Evolutionary conservation across 768 basidiomycete genomes (phyloP), one percentile per base, ranked within the genome.

Genomic region (Lactarius psammicola): DNA sequence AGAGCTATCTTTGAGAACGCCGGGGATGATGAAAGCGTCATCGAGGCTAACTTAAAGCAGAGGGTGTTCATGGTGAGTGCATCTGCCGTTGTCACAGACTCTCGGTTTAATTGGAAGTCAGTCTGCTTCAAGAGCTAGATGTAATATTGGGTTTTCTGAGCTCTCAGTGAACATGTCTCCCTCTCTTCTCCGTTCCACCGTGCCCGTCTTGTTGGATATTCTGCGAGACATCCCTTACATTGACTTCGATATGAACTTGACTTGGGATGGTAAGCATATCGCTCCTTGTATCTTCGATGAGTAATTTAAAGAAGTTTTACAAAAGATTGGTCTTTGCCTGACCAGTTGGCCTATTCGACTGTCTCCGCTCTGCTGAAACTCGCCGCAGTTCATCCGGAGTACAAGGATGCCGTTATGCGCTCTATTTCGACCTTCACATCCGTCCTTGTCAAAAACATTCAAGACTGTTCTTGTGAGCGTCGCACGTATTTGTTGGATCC

Each of bases 81-180:
- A 59, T 28, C 15, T 34, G 15, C 38, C 31, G 34, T 59, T n/a
- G 11, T 7, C 11, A 1, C n/a, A 10, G 17, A 8, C 55, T 67
- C 17, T 30, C 18, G 23, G 9, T 31, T 9, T 5, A 65, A 62
- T 30, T 18, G 15, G 2, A 11, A 7, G 26, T 23, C 20, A 94
- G 92, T 78, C 89, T 23, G 84, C 85, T 13, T 87, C 89, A 3
- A 80, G 85, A 62, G 85, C 87, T 17, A 89, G 91, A 69, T 90
- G 87, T 76, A 90, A 89, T 68, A 88, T 92, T 66, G 90, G 91
- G 2, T 94, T 93, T 69, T 91, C 89, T 42, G 87, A 93, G 72
- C 80, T 93, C 60, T 84, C 90, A 20, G 76, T 86, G 62, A 87
- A 87, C 72, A 83, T 88, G 66, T 80, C 88, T 0, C 78, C 85